Conservation (phyloP, 768 basidiomycete species). For the Trametes cubensis region DNA sequence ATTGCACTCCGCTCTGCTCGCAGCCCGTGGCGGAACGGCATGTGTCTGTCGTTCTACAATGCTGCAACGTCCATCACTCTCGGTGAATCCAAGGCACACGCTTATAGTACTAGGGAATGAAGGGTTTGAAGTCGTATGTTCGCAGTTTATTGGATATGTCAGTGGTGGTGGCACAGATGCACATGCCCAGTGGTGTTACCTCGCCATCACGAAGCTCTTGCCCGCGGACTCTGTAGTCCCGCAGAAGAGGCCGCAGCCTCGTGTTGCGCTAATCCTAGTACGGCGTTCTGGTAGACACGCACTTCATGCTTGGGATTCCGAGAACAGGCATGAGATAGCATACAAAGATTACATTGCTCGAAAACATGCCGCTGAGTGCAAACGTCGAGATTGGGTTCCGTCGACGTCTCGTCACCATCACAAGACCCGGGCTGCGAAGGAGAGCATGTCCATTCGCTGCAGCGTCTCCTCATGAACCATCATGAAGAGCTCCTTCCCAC, state of each 20-base stretch:
- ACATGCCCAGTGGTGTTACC: background rate
- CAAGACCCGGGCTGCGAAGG: slow-evolving; percentile 12
- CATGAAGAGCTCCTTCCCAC: slow-evolving; percentile 22
- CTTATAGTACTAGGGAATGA: too few relatives aligned
- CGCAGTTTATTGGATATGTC: too few relatives aligned
- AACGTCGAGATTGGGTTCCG: slow-evolving; percentile 1
- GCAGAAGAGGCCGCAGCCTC: background rate
- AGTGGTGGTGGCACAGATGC: background rate
- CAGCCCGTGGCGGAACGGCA: too few relatives aligned
- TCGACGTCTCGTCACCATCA: background rate
- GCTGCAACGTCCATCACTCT: too few relatives aligned
- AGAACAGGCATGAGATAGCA: background rate
- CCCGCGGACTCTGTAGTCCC: background rate
- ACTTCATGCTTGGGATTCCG: background rate
- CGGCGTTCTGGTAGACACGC: background rate
- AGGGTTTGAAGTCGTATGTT: too few relatives aligned
- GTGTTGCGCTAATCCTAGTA: slow-evolving; percentile 15
- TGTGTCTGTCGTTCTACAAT: too few relatives aligned
- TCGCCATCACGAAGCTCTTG: background rate
- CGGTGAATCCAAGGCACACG: too few relatives aligned
- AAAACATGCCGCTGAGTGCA: slow-evolving; percentile 13
- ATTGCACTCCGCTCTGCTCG: background rate
- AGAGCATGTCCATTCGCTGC: slow-evolving; percentile 10
- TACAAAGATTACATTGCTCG: background rate
- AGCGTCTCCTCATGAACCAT: slow-evolving; percentile 11